Evolutionary conservation across 2,329 filamentous ascomycete genomes (phyloP), one percentile per base, ranked within the genome.

Genomic region (Aspergillus transmontanensis): DNA sequence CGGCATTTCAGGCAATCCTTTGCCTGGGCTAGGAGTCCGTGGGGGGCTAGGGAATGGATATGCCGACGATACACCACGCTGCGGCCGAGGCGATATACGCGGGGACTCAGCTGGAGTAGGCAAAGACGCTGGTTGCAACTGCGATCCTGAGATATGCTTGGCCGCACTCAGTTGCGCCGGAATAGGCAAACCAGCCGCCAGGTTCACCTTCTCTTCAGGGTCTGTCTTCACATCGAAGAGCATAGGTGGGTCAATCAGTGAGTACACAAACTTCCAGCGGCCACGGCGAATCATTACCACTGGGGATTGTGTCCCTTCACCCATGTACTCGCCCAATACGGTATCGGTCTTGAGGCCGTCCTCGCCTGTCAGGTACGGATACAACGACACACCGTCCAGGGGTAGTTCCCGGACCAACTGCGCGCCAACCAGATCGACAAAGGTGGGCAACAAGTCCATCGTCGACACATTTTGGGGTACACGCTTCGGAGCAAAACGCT

Each of bases 261-360:
- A 97, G 66, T 87, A 93, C 67, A 95, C 88, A 77, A 93, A 97
- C 83, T 97, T 97, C 92, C 92, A 97, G 54, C 86, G 84, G 10
- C 92, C 92, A 60, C 93, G 89, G 62, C 91, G 89, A 74, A 97
- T 97, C 94, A 97, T 97, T 84, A 96, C 92, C 61, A 96, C 86
- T 1, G 94, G 94, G 5, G 91, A 89, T 61, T 96, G 84, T 1
- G 94, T 97, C 55, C 94, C 94, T 79, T 97, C 94, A 57, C 93
- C 94, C 73, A 94, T 96, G 81, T 97, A 97, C 81, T 97, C 94
- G 64, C 93, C 93, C 71, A 94, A 90, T n/a, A 95, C 93, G 12
- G 91, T 95, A 76, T 97, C 93, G 64, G 90, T 89, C 46, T 73
- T 83, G 72, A 73, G 66, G 36, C 81, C 82, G n/a, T 86, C 78